These are phyloP conservation scores for Cercospora berteroae DNA, from an alignment of 2,329 filamentous ascomycete species.

Conservation along the genomic window DNA sequence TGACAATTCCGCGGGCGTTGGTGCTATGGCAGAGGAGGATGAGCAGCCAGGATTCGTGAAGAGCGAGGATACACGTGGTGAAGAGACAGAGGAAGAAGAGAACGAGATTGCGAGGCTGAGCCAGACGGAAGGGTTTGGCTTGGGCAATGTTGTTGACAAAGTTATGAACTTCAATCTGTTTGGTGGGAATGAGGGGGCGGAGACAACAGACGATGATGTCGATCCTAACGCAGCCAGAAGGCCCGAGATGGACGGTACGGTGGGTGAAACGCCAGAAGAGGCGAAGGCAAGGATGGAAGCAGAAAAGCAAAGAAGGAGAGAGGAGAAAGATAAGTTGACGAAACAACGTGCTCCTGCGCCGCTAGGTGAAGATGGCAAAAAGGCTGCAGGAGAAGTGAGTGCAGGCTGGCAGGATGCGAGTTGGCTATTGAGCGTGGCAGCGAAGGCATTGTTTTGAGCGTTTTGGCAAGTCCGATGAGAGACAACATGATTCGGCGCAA, in stretches of 20 bases:
- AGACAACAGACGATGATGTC: constrained; percentile 37
- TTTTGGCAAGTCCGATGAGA: not conserved
- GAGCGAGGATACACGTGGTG: constrained; percentile 27
- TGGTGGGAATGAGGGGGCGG: constrained; percentile 49
- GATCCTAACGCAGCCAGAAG: constrained; percentile 7
- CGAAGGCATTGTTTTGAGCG: constrained; percentile 41
- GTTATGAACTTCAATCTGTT: constrained; percentile 60
- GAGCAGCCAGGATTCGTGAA: constrained; percentile 52
- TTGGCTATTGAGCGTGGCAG: constrained; percentile 57
- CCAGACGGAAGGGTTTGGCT: constrained; percentile 52
- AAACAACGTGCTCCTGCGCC: constrained; percentile 33
- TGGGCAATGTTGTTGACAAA: constrained; percentile 58
- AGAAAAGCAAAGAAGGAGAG: constrained; percentile 34
- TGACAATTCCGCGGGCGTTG: constrained; percentile 17
- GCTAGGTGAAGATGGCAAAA: constrained; percentile 34
- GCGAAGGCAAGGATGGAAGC: constrained; percentile 36
- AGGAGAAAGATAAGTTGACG: constrained; percentile 37
- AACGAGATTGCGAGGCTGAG: constrained; percentile 55
- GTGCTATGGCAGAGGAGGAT: constrained; percentile 14
- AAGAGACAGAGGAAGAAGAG: constrained; percentile 42
- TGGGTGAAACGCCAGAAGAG: constrained; percentile 32
- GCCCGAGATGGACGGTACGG: constrained; percentile 29
- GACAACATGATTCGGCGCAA: not conserved
- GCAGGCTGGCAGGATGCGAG: constrained; percentile 58
- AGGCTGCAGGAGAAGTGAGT: constrained; percentile 41